Percentiles rank a stretch among this genome's conserved stretches.
Conservation (phyloP, 352 stramenopile species). For the Phytopythium mirpurense region DNA sequence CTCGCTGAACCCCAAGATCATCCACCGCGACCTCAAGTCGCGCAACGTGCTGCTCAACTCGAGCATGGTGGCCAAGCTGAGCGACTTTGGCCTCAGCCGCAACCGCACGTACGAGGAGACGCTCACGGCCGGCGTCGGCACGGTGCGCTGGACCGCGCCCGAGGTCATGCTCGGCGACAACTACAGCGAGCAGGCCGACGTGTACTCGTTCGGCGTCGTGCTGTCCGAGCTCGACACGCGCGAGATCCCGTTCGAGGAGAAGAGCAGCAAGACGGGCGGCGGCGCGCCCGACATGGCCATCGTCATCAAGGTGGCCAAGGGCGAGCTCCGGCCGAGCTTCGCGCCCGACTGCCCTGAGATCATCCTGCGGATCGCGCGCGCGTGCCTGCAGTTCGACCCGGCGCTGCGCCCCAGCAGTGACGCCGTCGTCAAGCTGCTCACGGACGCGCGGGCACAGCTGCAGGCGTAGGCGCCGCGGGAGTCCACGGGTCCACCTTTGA, state of each 20-base stretch:
- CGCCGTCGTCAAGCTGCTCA: slow-evolving; percentile 76
- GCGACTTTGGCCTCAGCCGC: slow-evolving; percentile 76
- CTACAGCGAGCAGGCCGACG: slow-evolving; percentile 82
- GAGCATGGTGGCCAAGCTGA: slow-evolving; percentile 79
- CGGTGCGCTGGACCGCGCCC: slow-evolving; percentile 80
- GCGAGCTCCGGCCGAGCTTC: slow-evolving; percentile 75
- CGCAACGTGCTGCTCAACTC: slow-evolving; percentile 78
- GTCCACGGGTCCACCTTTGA: too few species aligned
- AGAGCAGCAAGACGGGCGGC: slow-evolving; percentile 57
- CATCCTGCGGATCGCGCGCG: slow-evolving; percentile 72
- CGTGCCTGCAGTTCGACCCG: slow-evolving; percentile 83
- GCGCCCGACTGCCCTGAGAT: slow-evolving; percentile 42
- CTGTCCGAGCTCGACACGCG: slow-evolving; percentile 83
- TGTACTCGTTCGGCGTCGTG: slow-evolving; percentile 88
- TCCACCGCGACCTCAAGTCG: slow-evolving; percentile 83
- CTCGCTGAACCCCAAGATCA: slow-evolving; percentile 75
- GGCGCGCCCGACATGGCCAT: slow-evolving; percentile 77
- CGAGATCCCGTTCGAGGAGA: slow-evolving; percentile 86
- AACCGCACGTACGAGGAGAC: slow-evolving; percentile 86
- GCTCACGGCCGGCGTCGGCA: slow-evolving; percentile 76
- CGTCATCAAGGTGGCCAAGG: slow-evolving; percentile 83
- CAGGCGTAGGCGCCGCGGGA: slow-evolving; percentile 18
- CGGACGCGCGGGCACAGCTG: slow-evolving; percentile 56
- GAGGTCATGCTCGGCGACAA: slow-evolving; percentile 88
- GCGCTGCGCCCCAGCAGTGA: slow-evolving; percentile 67